Evolutionary conservation across 2,329 filamentous ascomycete species (phyloP), one percentile per base, ranked within the genome.

Genomic region (Teratosphaeria nubilosa): DNA sequence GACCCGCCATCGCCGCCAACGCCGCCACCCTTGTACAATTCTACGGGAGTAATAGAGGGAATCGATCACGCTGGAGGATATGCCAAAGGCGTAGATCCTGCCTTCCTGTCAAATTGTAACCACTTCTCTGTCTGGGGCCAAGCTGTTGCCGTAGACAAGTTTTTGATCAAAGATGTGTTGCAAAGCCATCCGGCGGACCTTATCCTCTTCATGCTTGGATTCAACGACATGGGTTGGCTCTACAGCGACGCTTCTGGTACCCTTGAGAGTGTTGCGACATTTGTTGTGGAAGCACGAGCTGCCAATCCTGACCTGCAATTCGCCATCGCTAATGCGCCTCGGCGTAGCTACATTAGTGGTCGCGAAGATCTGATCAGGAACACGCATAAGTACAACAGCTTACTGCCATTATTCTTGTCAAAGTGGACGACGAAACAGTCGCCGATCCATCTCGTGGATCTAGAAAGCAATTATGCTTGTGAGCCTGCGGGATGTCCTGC

Each of bases 51-150:
- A 9, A 5, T 10, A 11, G 16, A 48, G 41, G 16, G 16, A 48
- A 22, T 48, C 41, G 41, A 48, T 20, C n/a, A 48, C n/a, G 41
- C 41, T 11, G 41, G 41, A 22, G 41, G 41, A 20, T 48, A 48
- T 48, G 41, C 41, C 20, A 48, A 48, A 48, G 41, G n/a, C n/a
- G 41, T 48, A 48, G 41, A 48, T 20, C 41, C 41, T 48, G 41
- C n/a, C 6, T 48, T 48, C 20, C 41, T 48, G 1, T 73, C 62
- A 50, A 60, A 65, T 57, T 65, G 62, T n/a, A 22, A 61, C 48
- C 74, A 76, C 55, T 74, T 70, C 56, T 62, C 73, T 13, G 61
- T 63, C 2, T 70, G 69, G 65, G 74, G 74, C 5, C 62, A 64
- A 2, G 69, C 71, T 51, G 65, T 65, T 0, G 61, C 62, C n/a